These are phyloP conservation scores for Vitis hybrid DNA, from an alignment of 177 flowering plant genomes.

Conservation along the genomic window DNA sequence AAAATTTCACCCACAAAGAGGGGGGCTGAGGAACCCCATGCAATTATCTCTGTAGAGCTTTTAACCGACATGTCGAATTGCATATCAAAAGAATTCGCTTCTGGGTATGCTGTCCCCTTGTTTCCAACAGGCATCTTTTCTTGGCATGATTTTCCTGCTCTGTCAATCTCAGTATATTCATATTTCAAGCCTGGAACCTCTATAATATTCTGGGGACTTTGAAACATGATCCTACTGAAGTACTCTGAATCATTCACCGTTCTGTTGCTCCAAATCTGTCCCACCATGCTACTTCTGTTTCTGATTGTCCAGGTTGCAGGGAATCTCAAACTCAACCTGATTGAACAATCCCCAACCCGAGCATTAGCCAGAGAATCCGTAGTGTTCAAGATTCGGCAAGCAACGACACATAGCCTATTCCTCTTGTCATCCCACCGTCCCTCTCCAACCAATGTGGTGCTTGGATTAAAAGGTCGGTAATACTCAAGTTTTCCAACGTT, in stretches of 20 bases:
- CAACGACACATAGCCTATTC: conserved; percentile 34
- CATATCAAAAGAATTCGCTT: conserved; percentile 42
- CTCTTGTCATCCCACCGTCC: conserved; percentile 53
- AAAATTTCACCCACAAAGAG: conserved; percentile 37
- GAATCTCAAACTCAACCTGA: conserved; percentile 42
- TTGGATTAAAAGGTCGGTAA: conserved; percentile 24
- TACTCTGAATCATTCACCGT: conserved; percentile 34
- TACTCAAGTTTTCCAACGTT: conserved; percentile 13
- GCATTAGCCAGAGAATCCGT: conserved; percentile 25
- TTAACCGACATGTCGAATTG: conserved; percentile 37
- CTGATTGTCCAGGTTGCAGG: conserved; percentile 43
- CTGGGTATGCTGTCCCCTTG: conserved; percentile 36
- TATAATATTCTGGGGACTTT: conserved; percentile 2
- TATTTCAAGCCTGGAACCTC: conserved; percentile 37
- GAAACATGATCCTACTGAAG: conserved; percentile 33
- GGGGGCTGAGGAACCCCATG: conserved; percentile 40
- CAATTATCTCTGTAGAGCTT: conserved; percentile 12
- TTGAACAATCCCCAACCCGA: conserved; percentile 51
- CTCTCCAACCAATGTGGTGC: conserved; percentile 47
- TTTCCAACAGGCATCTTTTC: conserved; percentile 15
- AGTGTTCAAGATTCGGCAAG: conserved; percentile 38
- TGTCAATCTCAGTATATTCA: conserved; percentile 39
- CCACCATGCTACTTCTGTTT: conserved; percentile 32
- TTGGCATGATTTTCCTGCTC: conserved; percentile 33
- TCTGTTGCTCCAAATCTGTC: conserved; percentile 52